Conservation (phyloP, 2,329 filamentous ascomycete genomes). For the Chaetomium sp. region DNA sequence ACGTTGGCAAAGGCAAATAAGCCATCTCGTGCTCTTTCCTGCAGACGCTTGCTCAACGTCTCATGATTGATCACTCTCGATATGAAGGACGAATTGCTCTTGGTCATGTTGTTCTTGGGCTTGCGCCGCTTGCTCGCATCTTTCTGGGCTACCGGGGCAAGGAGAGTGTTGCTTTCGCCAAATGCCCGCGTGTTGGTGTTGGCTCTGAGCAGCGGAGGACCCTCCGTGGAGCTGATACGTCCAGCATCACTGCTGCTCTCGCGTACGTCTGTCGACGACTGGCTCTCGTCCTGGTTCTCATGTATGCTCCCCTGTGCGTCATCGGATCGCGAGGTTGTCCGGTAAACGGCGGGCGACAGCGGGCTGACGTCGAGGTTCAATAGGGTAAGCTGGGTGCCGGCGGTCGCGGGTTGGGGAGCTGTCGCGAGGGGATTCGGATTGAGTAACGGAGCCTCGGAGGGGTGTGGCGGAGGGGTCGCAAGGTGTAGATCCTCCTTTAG, state of each 20-base stretch:
- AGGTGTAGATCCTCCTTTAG: constrained; percentile 90
- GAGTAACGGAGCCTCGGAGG: constrained; percentile 82
- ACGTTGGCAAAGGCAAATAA: constrained; percentile 93
- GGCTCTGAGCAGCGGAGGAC: constrained; percentile 46
- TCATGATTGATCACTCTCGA: constrained; percentile 95
- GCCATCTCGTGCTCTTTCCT: constrained; percentile 76
- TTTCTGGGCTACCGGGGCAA: constrained; percentile 65
- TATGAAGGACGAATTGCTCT: constrained; percentile 98
- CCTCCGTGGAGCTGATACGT: constrained; percentile 57
- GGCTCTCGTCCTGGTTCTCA: constrained; percentile 62
- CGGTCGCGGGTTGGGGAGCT: constrained; percentile 76
- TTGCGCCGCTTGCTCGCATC: constrained; percentile 82
- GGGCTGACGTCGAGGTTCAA: constrained; percentile 68
- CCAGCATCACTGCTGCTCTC: constrained; percentile 55
- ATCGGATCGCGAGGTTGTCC: constrained; percentile 52
- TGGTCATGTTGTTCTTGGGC: constrained; percentile 97
- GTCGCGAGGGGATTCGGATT: constrained; percentile 93
- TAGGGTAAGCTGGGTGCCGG: constrained; percentile 82
- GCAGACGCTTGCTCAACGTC: constrained; percentile 72
- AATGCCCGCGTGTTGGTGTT: constrained; percentile 65
- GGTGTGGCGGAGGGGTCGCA: constrained; percentile 91
- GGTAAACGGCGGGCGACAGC: constrained; percentile 57
- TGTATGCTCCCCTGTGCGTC: constrained; percentile 55
- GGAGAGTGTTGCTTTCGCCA: constrained; percentile 79
- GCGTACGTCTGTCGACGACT: constrained; percentile 62